phyloP scores from a whole-genome alignment of 2,329 filamentous ascomycete genomes.

The Phialophora expanda region DNA sequence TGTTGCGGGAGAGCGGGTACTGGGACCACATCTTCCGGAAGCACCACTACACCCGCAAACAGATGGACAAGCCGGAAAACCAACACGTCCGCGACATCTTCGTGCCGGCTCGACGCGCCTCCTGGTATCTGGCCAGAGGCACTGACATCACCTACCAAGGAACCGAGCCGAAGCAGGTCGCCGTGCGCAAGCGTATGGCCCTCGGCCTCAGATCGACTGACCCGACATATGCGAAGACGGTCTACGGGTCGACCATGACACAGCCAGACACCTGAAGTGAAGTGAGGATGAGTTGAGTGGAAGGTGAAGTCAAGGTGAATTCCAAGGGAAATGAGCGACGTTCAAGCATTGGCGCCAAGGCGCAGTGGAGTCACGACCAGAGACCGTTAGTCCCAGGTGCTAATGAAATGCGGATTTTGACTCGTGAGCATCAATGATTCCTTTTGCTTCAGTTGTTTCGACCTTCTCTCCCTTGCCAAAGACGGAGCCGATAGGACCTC shows the following conservation, averaged over 20 bases:
- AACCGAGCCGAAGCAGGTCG: conserved; percentile 27
- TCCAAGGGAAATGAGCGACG: neutral
- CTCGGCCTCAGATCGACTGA: conserved; percentile 19
- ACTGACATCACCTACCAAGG: conserved; percentile 28
- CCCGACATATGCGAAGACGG: conserved; percentile 14
- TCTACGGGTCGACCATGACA: conserved; percentile 15
- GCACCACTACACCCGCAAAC: neutral
- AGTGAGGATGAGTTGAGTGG: neutral
- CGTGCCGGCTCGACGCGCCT: neutral
- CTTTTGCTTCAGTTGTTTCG: neutral
- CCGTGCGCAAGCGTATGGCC: conserved; percentile 22
- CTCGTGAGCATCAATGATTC: neutral
- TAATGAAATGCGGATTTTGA: neutral
- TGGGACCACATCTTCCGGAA: conserved; percentile 2
- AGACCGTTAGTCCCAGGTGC: neutral
- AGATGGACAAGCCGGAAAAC: conserved; percentile 1
- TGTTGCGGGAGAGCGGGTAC: neutral
- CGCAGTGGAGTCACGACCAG: neutral
- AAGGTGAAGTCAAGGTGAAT: neutral
- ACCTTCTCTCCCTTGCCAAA: neutral
- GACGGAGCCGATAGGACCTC: neutral
- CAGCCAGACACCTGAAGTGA: neutral
- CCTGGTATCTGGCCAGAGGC: conserved; percentile 13
- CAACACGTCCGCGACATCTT: neutral
- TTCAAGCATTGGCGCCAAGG: neutral